Evolutionary conservation across 176 grass and related monocot species (phyloP), one percentile per base, ranked within the genome.

Genomic region (Zea luxurians): DNA sequence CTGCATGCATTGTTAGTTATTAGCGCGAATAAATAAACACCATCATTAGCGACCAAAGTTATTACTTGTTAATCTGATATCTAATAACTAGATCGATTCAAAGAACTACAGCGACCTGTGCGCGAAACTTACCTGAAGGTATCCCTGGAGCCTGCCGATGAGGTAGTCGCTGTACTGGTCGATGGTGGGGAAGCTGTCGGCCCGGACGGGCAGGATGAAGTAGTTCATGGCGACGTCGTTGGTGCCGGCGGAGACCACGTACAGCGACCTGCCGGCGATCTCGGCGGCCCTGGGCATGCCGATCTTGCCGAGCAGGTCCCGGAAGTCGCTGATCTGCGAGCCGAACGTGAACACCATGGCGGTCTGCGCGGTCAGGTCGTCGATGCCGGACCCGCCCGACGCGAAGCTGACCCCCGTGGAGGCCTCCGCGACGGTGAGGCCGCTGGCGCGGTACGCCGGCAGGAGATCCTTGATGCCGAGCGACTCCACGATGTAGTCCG

Each of bases 341-440:
- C 4, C 53, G 76, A 96, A 74, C 15, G 86, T 83, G 4, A 55
- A 69, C 35, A 92, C 93, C 27, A 77, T 5, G 1, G 67, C 48
- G 66, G 2, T 8, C 11, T 2, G 13, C 48, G 87, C 78, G 55
- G 89, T 96, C 10, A 85, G 7, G 36, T 92, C 93, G 74, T 96
- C 89, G 64, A 96, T 35, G 60, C 93, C 93, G 18, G 89, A 87
- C 0, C 86, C 93, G 0, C 77, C 93, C 17, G 93, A 96, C 15
- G 89, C 93, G 82, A 92, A 95, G 84, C 84, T 87, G 41, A 58
- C 89, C 16, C 93, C 93, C 8, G 89, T 85, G 85, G 82, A 0
- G 35, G 65, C 58, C 38, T 90, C 82, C 58, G 61, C 68, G 13
- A 47, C 15, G 71, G 70, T 70, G 68, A 89, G 49, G 7, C 38